A percentile compares a stretch with the other conserved stretches of the same genome.
phyloP scores from a whole-genome alignment of 805 yeast species.

The Kodamaea hsintzibuensis region DNA sequence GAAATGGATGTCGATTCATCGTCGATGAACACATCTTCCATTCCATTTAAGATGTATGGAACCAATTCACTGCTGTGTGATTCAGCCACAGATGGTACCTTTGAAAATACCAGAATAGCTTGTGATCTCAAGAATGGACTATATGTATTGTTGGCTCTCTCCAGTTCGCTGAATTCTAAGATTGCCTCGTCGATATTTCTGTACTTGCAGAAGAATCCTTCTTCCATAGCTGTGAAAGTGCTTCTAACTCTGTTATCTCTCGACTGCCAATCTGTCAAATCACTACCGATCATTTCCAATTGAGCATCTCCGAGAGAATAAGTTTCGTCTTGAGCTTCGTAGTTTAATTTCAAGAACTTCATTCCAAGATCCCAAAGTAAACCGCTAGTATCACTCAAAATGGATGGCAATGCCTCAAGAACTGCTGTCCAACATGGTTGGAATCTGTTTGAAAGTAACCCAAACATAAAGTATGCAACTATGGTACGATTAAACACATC shows the following conservation, averaged over 20 bases:
- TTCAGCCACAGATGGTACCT: conserved; percentile 72
- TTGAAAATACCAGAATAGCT: conserved; percentile 54
- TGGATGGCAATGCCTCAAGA: conserved; percentile 53
- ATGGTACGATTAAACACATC: conserved; percentile 18
- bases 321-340: conserved; percentile 15
- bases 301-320: conserved; percentile 10
- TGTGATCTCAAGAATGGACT: conserved; percentile 55
- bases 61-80: conserved; percentile 54
- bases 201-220: conserved; percentile 29
- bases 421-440: conserved; percentile 87
- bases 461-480: conserved; percentile 46
- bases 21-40: conserved; percentile 15
- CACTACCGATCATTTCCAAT: conserved; percentile 11
- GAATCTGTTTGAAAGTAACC: conserved; percentile 71
- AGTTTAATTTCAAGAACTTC: conserved; percentile 30
- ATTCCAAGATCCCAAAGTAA: conserved; percentile 58
- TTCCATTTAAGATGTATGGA: conserved; percentile 50
- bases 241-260: conserved; percentile 47
- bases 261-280: conserved; percentile 40
- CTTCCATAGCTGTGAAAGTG: conserved; percentile 31
- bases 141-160: conserved; percentile 37
- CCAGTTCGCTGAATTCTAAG: conserved; percentile 32
- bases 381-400: conserved; percentile 36
- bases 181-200: conserved; percentile 36
- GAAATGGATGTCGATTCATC: conserved; percentile 25